Base-by-base conservation (phyloP, 495 filamentous ascomycete genomes). In the Haplographium delicatum region DNA sequence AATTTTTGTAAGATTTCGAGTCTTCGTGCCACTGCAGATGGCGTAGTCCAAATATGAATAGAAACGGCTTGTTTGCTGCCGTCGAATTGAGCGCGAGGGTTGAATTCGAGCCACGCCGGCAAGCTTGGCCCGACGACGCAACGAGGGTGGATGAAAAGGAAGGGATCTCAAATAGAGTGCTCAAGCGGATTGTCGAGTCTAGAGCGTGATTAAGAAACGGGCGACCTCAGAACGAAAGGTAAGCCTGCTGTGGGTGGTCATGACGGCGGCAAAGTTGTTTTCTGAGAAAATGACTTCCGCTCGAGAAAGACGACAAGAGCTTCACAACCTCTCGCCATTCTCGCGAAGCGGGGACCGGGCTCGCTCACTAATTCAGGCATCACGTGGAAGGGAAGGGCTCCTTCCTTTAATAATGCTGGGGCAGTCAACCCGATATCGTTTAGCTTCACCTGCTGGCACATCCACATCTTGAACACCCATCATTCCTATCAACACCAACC, bases 121-220 rank as follows among this genome's bases (percentile, higher is more conserved):
- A 25, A 59, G 51, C 56, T 54, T 57, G 41, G 47, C 15, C n/a
- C 18, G 23, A 27, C 44, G 28, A 45, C 19, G 20, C 13, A 19
- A 33, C 33, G 11, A n/a, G 19, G 8, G 44, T 10, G 39, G 27
- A 19, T 31, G 35, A 42, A 4, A 27, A 30, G 26, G 39, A 44
- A 33, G 27, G 31, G 35, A 20, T 34, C 39, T 16, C 1, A 20
- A 43, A 50, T 52, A 35, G 47, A 38, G 27, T 9, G 11, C 22
- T 18, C 20, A 43, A 48, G 47, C 28, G 27, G 41, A 47, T 34
- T 48, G 31, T 50, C 19, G 50, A 59, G 43, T 33, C 27, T 51
- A 59, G 33, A 59, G 52, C 9, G 27, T 38, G 18, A 24, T 33
- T 24, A 20, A 26, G 37, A 20, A 34, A 31, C 16, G 13, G 11